Base-by-base conservation (phyloP, 2,329 filamentous ascomycete genomes). In the Alternaria ventricosa region DNA sequence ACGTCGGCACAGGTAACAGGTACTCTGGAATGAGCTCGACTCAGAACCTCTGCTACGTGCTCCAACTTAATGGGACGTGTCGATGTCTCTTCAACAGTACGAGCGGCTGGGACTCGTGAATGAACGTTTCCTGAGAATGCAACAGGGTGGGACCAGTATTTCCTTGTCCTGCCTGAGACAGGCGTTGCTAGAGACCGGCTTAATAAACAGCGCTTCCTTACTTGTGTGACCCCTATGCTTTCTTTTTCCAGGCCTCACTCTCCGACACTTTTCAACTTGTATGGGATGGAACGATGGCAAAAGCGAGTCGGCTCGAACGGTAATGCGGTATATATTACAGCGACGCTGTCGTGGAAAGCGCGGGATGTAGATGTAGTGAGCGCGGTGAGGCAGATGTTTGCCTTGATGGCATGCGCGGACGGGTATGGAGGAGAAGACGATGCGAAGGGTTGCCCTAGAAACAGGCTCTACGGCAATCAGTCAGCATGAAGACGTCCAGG, bases 371-470 rank as follows among this genome's bases (percentile, higher is more conserved):
- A 55, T 22, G 57, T 55, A 57, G 28, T 41, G 36, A 41, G 46
- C 55, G 45, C 53, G 36, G 50, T n/a, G 60, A 71, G 67, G 71
- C 69, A 63, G 66, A 67, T 50, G 68, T 69, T 68, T 70, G 70
- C 64, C 66, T 71, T 60, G 54, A 57, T 47, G 46, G 46, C 44
- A 36, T 47, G 46, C 49, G 63, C 55, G 66, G 51, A 44, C 15
- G 33, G 50, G 45, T n/a, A 44, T 45, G 56, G 54, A 64, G 54
- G 57, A 57, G n/a, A 15, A 55, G 57, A 60, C 44, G 65, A 66
- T 45, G 60, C 62, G 65, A 49, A 72, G 70, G 66, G 72, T 73
- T 73, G 70, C 67, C 64, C 63, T 54, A 61, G 66, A 63, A 69
- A 73, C 72, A 64, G 63, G 54, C 55, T 65, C 62, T 60, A 51